Base-by-base conservation (phyloP, 129 eudicot genomes). In the Flaveria trinervia region DNA sequence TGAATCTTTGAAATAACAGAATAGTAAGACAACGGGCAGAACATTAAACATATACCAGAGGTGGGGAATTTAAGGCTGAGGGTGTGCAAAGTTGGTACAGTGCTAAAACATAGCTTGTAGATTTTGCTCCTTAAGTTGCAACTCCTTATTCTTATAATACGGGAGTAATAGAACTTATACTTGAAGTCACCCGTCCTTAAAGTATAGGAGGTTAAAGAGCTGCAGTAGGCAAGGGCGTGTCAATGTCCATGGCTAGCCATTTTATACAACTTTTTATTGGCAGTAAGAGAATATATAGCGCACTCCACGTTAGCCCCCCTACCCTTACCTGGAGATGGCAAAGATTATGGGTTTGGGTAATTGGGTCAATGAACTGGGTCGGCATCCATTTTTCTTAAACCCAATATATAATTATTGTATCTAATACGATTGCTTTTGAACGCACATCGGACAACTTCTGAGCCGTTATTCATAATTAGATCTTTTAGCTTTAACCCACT, bases 171-270 rank as follows among this genome's bases (percentile, higher is more conserved):
- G 23, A 76, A 52, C 4, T 65, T 25, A 16, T 66, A 66, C 65
- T 75, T 62, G 49, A 64, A 46, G 50, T 50, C 50, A 36, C 41
- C 5, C 36, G 41, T 36, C 41, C 41, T 36, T 5, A 36, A 36
- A 36, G 41, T 36, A 6, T 64, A 49, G 65, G 52, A 64, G 33
- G 1, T 30, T 11, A 6, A 26, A 48, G 50, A 69, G 41, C 52
- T 75, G 51, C 79, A 49, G 62, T 65, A 49, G 62, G 50, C 64
- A 13, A 62, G 26, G 20, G 14, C 33, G 13, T 51, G 64, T 49
- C 51, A 48, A 30, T 28, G 50, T 28, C 10, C 26, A 28, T 64
- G 48, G 72, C 4, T 65, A 7, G 65, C 54, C 14, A 20, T 50
- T 20, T 45, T 2, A 8, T 52, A 66, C 30, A 65, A 66, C 18